Evolutionary conservation across 805 yeast species (phyloP).

Genomic region (Zygosaccharomyces bisporus): DNA sequence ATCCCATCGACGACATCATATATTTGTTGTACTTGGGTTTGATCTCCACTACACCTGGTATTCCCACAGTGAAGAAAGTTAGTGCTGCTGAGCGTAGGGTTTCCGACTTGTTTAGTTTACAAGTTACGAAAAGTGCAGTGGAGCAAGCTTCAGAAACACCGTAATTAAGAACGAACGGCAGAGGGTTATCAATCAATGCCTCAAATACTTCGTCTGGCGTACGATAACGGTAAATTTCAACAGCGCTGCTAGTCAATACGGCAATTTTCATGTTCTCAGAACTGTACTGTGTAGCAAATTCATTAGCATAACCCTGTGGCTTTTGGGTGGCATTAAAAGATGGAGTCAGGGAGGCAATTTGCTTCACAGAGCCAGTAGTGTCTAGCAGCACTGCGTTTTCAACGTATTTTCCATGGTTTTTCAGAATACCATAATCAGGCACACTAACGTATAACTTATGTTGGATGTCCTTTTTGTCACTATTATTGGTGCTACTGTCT

Average conservation of each 20-base stretch:
- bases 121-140: slow-evolving; percentile 77
- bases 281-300: slow-evolving; percentile 81
- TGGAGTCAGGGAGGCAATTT: slow-evolving; percentile 67
- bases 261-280: slow-evolving; percentile 67
- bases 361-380: slow-evolving; percentile 59
- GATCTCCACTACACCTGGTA: slow-evolving; percentile 42
- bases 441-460: slow-evolving; percentile 66
- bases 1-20: slow-evolving; percentile 28
- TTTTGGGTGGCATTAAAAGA: slow-evolving; percentile 66
- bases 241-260: slow-evolving; percentile 73
- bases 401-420: slow-evolving; percentile 62
- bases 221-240: slow-evolving; percentile 70
- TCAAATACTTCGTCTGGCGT: slow-evolving; percentile 78
- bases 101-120: slow-evolving; percentile 64
- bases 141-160: slow-evolving; percentile 91
- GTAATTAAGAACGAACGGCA: slow-evolving; percentile 68
- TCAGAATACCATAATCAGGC: slow-evolving; percentile 80
- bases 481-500: slow-evolving; percentile 1
- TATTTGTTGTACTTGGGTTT: slow-evolving; percentile 40
- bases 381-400: slow-evolving; percentile 80
- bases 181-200: slow-evolving; percentile 62
- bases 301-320: slow-evolving; percentile 81
- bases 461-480: slow-evolving; percentile 23
- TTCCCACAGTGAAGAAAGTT: slow-evolving; percentile 42
- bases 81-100: slow-evolving; percentile 42